Conservation (phyloP, 2,329 filamentous ascomycete genomes). For the Fusarium temperatum region DNA sequence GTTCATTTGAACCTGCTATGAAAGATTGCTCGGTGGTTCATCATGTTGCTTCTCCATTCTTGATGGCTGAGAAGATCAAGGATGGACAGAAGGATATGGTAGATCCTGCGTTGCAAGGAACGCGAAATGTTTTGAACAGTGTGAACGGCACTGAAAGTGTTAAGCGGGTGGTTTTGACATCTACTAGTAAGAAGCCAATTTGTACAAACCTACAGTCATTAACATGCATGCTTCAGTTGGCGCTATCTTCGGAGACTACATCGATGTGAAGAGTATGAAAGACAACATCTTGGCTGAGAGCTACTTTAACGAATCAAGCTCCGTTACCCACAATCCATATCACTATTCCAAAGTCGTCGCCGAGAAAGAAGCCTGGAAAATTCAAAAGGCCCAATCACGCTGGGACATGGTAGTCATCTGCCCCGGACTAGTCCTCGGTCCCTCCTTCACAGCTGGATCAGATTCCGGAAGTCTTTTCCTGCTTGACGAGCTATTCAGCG, state of each 20-base stretch:
- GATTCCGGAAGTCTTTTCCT: not conserved
- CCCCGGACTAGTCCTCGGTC: not conserved
- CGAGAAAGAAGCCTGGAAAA: not conserved
- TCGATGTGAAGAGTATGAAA: not conserved
- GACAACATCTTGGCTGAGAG: not conserved
- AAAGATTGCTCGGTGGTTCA: not conserved
- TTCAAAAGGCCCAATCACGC: not conserved
- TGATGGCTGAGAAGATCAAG: not conserved
- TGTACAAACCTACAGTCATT: accelerated
- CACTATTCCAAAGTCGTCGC: not conserved
- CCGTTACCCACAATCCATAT: not conserved
- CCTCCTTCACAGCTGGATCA: not conserved
- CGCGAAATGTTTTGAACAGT: not conserved
- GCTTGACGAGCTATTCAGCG: not conserved
- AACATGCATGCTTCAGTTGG: not conserved
- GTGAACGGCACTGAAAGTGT: not conserved
- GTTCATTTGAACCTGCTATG: not conserved
- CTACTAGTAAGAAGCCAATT: not conserved
- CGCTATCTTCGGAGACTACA: not conserved
- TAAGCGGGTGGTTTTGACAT: not conserved
- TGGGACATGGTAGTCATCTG: not conserved
- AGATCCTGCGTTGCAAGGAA: not conserved
- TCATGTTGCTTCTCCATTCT: not conserved
- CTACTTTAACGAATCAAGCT: not conserved
- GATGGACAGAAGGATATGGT: not conserved